Evolutionary conservation across 305 asterid genomes (phyloP), one percentile per base, ranked within the genome.

Genomic region (Euphrasia arctica): DNA sequence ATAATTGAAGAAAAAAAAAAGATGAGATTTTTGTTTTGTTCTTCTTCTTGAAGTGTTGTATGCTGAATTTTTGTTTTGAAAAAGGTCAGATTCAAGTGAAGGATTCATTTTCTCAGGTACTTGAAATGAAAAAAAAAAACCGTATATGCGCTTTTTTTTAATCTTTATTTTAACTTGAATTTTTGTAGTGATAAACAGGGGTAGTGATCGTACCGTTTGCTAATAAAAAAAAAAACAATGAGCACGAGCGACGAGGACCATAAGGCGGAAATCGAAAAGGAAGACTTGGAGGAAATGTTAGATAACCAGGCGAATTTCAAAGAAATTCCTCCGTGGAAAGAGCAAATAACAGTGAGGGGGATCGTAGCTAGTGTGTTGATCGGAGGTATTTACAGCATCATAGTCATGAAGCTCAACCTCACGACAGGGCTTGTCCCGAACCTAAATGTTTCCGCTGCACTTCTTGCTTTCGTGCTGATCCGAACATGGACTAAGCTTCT

Each of bases 361-460:
- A 18, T 18, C 22, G 45, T 83, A 4, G 80, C 84, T 5, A 86
- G 94, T 59, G 49, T 71, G 4, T n/a, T 83, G 48, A 79, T 86
- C 4, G 94, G 94, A 65, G 66, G 72, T 8, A 67, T 83, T 15
- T 86, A 79, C 65, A 83, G 88, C 68, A 69, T 86, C 13, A 83
- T 86, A 25, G 84, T 83, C 2, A 86, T 86, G 94, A 86, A 83
- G 69, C 64, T 86, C 31, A 78, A 74, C 65, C 90, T 86, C 2
- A 81, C 94, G 12, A 83, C 83, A 0, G 94, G 94, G 45, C 72
- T 86, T 9, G 75, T 83, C 39, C 94, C 94, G 0, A 78, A 83
- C 70, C 79, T 86, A 55, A 86, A 86, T 18, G 88, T 86, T 13
- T 81, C 94, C 1, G 94, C 90, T 4, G 90, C 94, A 0, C 88